phyloP scores from a whole-genome alignment of 2,329 filamentous ascomycete genomes.

The Aspergillus jensenii region DNA sequence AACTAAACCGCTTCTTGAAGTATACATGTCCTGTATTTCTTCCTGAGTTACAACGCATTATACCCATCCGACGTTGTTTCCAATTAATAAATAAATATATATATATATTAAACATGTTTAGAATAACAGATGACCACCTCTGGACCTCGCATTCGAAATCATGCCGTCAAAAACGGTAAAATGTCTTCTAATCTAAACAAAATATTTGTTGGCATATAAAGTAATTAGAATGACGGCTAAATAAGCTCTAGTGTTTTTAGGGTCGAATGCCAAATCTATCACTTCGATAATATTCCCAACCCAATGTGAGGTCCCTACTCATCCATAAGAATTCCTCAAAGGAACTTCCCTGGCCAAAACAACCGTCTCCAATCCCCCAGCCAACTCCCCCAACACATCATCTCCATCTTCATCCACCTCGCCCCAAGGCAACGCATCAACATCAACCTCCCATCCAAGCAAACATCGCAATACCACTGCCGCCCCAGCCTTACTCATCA shows the following conservation, averaged over 20 bases:
- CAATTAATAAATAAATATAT: background rate
- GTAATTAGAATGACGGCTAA: too few species aligned
- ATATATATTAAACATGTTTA: background rate
- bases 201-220: too few species aligned
- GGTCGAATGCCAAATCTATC: too few species aligned
- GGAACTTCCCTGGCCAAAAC: slow-evolving; percentile 68
- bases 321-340: slow-evolving; percentile 12
- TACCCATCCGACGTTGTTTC: slow-evolving; percentile 6
- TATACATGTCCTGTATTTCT: background rate
- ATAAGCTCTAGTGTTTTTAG: too few species aligned
- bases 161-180: background rate
- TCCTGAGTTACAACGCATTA: slow-evolving; percentile 5
- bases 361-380: slow-evolving; percentile 78
- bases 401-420: slow-evolving; percentile 78
- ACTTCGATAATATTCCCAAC: too few species aligned
- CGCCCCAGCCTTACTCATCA: slow-evolving; percentile 90
- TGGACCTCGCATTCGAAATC: background rate
- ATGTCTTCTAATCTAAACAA: background rate
- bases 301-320: background rate
- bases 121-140: slow-evolving; percentile 1
- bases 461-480: slow-evolving; percentile 77
- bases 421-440: slow-evolving; percentile 83
- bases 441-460: slow-evolving; percentile 73
- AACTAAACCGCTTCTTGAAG: too few species aligned
- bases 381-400: slow-evolving; percentile 63